These are phyloP conservation scores for Pochonia chlamydosporia DNA, from an alignment of 2,329 filamentous ascomycete genomes.

Conservation along the genomic window DNA sequence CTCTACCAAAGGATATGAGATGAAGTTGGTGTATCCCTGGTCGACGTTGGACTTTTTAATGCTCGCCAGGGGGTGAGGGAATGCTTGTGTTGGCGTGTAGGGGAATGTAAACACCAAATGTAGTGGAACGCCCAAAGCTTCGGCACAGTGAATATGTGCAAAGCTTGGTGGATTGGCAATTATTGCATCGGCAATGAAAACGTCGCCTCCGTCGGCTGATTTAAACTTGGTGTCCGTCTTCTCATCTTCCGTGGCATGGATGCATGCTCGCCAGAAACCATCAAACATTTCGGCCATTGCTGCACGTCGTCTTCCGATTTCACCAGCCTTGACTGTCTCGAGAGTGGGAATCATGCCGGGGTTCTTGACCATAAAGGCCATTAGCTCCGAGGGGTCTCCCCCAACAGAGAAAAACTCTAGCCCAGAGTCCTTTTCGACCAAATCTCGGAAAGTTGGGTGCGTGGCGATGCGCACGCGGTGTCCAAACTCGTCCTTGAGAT, in stretches of 20 bases:
- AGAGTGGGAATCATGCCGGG: slow-evolving; percentile 70
- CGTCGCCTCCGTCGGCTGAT: slow-evolving; percentile 56
- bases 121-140: slow-evolving; percentile 69
- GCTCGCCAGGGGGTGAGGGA: slow-evolving; percentile 72
- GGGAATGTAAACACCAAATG: slow-evolving; percentile 89
- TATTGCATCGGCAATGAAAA: slow-evolving; percentile 71
- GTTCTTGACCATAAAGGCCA: slow-evolving; percentile 88
- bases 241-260: slow-evolving; percentile 63
- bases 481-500: slow-evolving; percentile 63
- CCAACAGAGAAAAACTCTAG: slow-evolving; percentile 79
- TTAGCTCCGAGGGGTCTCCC: slow-evolving; percentile 72
- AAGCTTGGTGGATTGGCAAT: slow-evolving; percentile 80
- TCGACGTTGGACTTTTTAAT: slow-evolving; percentile 70
- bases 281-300: slow-evolving; percentile 79
- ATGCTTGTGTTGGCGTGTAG: slow-evolving; percentile 68
- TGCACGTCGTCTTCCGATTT: slow-evolving; percentile 60
- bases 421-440: slow-evolving; percentile 65
- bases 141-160: slow-evolving; percentile 73
- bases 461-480: slow-evolving; percentile 75
- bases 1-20: slow-evolving; percentile 74
- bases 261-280: slow-evolving; percentile 75
- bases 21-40: slow-evolving; percentile 69
- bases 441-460: slow-evolving; percentile 70
- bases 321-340: slow-evolving; percentile 66
- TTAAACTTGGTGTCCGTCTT: slow-evolving; percentile 54